A percentile compares a stretch with the other conserved stretches of the same genome.
Evolutionary conservation across 2,329 filamentous ascomycete genomes (phyloP).

Genomic region (Falciphora oryzae): DNA sequence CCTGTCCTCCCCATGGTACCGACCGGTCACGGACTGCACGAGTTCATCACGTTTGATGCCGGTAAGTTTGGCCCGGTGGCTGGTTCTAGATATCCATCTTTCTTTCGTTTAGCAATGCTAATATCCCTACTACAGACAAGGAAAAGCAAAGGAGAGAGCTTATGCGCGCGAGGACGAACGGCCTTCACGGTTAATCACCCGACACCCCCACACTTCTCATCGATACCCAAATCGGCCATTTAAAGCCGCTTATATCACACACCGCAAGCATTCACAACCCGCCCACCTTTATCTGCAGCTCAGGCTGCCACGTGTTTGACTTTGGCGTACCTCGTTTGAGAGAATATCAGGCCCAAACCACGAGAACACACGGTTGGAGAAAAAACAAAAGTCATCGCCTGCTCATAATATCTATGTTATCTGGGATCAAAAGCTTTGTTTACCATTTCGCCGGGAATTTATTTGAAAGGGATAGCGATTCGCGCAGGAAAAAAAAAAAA

Average conservation of each 20-base stretch:
- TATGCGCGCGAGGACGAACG: slow-evolving; percentile 58
- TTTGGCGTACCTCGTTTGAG: background rate
- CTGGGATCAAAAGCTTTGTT: background rate
- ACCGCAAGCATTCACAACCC: background rate
- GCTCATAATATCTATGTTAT: background rate
- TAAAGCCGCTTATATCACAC: background rate
- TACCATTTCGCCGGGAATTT: background rate
- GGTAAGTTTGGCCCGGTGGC: slow-evolving; percentile 41
- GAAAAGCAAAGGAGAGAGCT: slow-evolving; percentile 61
- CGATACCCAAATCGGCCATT: background rate
- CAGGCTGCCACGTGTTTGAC: too few species aligned
- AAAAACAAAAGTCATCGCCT: background rate
- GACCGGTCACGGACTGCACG: slow-evolving; percentile 77
- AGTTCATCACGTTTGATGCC: slow-evolving; percentile 86
- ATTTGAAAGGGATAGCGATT: background rate
- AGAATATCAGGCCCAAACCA: background rate
- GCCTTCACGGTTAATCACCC: slow-evolving; percentile 35
- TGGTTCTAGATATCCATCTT: background rate
- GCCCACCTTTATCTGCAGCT: background rate
- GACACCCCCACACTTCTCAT: background rate
- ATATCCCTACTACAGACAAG: slow-evolving; percentile 43
- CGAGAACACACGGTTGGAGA: background rate
- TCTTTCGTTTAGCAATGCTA: background rate
- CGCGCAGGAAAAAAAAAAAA: background rate
- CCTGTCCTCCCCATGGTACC: slow-evolving; percentile 98